A percentile compares a stretch with the other conserved stretches of the same genome.
phyloP scores from a whole-genome alignment of 345 rosid species.

The Brassica carinata region DNA sequence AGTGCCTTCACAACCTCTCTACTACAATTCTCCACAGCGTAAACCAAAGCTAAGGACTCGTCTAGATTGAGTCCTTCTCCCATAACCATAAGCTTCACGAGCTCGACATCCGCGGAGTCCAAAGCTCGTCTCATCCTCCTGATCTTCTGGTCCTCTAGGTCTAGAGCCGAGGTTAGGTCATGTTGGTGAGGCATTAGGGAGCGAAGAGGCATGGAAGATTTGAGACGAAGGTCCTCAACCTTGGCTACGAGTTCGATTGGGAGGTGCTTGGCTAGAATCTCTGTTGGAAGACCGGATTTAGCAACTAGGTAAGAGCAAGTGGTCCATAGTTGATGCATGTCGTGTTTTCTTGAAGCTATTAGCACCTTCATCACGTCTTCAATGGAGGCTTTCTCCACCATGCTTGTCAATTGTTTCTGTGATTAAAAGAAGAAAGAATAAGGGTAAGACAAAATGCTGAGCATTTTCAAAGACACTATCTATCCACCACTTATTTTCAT shows the following conservation, averaged over 20 bases:
- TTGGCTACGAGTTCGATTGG: constrained; percentile 88
- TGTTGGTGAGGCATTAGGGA: constrained; percentile 60
- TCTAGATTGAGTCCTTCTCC: constrained; percentile 96
- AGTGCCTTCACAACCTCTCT: constrained; percentile 96
- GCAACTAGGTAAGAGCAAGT: constrained; percentile 96
- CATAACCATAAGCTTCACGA: constrained; percentile 99
- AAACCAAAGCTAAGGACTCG: constrained; percentile 84
- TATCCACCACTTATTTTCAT: neutral
- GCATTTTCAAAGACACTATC: too few relatives aligned
- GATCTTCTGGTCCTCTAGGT: constrained; percentile 90
- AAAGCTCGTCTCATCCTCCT: constrained; percentile 90
- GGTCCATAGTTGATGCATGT: constrained; percentile 96
- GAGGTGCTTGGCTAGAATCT: constrained; percentile 85
- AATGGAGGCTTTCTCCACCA: constrained; percentile 96
- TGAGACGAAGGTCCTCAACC: constrained; percentile 88
- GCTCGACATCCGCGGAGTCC: constrained; percentile 91
- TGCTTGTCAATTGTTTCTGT: constrained; percentile 91
- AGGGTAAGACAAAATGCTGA: neutral
- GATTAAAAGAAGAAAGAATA: neutral
- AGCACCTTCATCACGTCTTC: constrained; percentile 98
- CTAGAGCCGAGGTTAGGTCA: constrained; percentile 58
- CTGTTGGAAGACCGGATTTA: constrained; percentile 91
- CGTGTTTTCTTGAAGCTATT: constrained; percentile 93
- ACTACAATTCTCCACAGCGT: constrained; percentile 95
- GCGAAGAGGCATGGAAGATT: constrained; percentile 72